phyloP scores from a whole-genome alignment of 306 rosid species.

The Vicia faba region DNA sequence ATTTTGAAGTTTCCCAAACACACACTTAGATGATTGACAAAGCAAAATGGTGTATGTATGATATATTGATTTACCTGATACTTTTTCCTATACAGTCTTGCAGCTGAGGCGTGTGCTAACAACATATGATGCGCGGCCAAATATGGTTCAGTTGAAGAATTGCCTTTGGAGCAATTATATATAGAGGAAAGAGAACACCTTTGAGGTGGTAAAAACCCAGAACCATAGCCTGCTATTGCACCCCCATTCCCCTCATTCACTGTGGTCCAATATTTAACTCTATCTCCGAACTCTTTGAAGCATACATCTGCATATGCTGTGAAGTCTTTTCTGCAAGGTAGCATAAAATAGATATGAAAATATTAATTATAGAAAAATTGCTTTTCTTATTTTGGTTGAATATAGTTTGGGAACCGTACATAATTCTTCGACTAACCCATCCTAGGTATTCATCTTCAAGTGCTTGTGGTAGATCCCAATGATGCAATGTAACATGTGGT shows the following conservation, averaged over 20 bases:
- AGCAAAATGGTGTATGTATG: background rate
- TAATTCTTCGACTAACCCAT: slow-evolving; percentile 57
- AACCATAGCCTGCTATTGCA: slow-evolving; percentile 17
- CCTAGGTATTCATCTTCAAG: slow-evolving; percentile 84
- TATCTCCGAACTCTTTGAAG: slow-evolving; percentile 56
- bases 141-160: slow-evolving; percentile 58
- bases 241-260: slow-evolving; percentile 47
- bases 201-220: slow-evolving; percentile 41
- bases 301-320: slow-evolving; percentile 48
- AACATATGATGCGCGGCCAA: slow-evolving; percentile 46
- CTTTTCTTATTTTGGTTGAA: background rate
- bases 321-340: slow-evolving; percentile 50
- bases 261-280: slow-evolving; percentile 58
- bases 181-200: slow-evolving; percentile 36
- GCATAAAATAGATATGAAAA: background rate
- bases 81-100: slow-evolving; percentile 39
- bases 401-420: slow-evolving; percentile 46
- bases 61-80: slow-evolving; percentile 42
- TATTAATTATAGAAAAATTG: too few relatives aligned
- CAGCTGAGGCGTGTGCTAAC: slow-evolving; percentile 49
- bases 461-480: slow-evolving; percentile 65
- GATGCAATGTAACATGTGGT: slow-evolving; percentile 68
- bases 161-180: slow-evolving; percentile 48
- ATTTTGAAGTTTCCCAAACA: too few relatives aligned
- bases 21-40: background rate